phyloP scores from a whole-genome alignment of 2,329 filamentous ascomycete genomes.

The Talaromyces verruculosus region DNA sequence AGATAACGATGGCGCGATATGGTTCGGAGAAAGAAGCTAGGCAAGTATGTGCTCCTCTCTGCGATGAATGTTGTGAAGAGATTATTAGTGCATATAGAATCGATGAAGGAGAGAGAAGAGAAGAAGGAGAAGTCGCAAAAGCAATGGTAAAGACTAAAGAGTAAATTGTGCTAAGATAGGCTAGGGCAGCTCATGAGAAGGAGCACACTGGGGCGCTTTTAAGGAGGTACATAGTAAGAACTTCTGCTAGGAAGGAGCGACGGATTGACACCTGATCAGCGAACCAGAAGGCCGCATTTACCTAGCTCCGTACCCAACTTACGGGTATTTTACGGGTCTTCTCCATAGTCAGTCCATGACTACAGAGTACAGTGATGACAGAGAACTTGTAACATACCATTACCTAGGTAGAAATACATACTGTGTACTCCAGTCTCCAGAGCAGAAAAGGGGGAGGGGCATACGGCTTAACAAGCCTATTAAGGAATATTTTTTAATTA shows the following conservation, averaged over 20 bases:
- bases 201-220: not conserved
- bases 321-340: conserved; percentile 7
- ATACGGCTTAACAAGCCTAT: not conserved
- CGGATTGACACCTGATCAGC: conserved; percentile 18
- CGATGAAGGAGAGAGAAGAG: conserved; percentile 1
- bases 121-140: not conserved
- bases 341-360: not conserved
- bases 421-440: not conserved
- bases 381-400: not conserved
- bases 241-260: not conserved
- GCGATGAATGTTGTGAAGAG: not conserved
- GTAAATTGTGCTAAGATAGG: not conserved
- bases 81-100: conserved; percentile 3
- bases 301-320: not conserved
- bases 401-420: not conserved
- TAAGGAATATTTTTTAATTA: not conserved
- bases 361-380: too few species aligned
- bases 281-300: conserved; percentile 4
- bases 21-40: not conserved
- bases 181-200: conserved; percentile 1
- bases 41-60: not conserved
- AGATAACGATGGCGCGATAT: conserved; percentile 11
- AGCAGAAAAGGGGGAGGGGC: conserved; percentile 4
- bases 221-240: conserved; percentile 11
- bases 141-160: not conserved